phyloP scores from a whole-genome alignment of 306 rosid genomes.

The Fagus crenata region DNA sequence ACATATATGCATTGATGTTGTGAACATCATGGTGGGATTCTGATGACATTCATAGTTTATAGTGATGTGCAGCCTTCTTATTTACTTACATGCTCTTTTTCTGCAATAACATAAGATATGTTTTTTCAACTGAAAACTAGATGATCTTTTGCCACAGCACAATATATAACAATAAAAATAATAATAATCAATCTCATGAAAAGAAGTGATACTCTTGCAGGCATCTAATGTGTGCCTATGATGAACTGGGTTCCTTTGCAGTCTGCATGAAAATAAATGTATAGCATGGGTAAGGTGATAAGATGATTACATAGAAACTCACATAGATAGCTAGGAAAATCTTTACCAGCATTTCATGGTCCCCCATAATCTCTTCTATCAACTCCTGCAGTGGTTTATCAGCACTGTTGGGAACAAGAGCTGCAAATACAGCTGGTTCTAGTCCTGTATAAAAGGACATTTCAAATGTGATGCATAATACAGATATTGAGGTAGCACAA shows the following conservation, averaged over 20 bases:
- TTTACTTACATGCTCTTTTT: neutral
- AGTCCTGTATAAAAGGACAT: constrained; percentile 54
- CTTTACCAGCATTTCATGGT: constrained; percentile 80
- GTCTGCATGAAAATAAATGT: constrained; percentile 42
- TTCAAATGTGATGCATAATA: neutral
- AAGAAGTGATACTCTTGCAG: neutral
- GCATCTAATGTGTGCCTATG: neutral
- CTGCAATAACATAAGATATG: neutral
- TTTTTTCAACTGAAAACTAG: neutral
- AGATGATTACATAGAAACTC: constrained; percentile 3
- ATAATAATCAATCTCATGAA: neutral
- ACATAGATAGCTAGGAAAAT: constrained; percentile 5
- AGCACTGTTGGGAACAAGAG: constrained; percentile 94
- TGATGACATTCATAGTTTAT: too few relatives aligned
- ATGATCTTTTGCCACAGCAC: neutral
- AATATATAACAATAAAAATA: neutral
- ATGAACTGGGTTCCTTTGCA: constrained; percentile 12
- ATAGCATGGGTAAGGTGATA: neutral
- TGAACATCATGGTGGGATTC: too few relatives aligned
- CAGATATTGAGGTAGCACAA: neutral
- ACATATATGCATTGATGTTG: too few relatives aligned
- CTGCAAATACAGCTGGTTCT: constrained; percentile 79
- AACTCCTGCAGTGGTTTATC: constrained; percentile 66
- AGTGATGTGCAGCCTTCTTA: too few relatives aligned
- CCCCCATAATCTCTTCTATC: constrained; percentile 79